These are phyloP conservation scores for Leccinum rimulosum DNA, from an alignment of 768 basidiomycete species.

Conservation along the genomic window DNA sequence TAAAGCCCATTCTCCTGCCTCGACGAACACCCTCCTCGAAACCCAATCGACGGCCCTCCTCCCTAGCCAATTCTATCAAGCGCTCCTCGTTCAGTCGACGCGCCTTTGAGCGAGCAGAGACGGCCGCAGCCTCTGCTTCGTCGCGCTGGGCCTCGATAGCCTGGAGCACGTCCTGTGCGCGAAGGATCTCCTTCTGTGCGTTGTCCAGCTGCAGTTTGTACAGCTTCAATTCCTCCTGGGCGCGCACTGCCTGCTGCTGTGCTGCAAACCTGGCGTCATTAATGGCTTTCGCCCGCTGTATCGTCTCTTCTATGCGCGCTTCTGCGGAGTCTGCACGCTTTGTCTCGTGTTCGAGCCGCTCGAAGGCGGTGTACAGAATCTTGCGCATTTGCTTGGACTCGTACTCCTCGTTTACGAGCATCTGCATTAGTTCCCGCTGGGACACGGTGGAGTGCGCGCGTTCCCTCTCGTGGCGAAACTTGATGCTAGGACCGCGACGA, in stretches of 20 bases:
- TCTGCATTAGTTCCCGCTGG: slow-evolving; percentile 27
- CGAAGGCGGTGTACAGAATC: slow-evolving; percentile 35
- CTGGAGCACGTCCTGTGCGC: slow-evolving; percentile 52
- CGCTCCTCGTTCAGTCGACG: slow-evolving; percentile 46
- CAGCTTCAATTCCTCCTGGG: slow-evolving; percentile 49
- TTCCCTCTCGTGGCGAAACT: slow-evolving; percentile 36
- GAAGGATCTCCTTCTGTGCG: slow-evolving; percentile 57
- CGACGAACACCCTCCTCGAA: slow-evolving; percentile 49
- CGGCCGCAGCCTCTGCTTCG: slow-evolving; percentile 47
- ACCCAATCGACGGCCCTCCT: slow-evolving; percentile 52
- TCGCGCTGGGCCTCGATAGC: slow-evolving; percentile 47
- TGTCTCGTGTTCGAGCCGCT: slow-evolving; percentile 38
- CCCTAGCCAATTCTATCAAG: slow-evolving; percentile 47
- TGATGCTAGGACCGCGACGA: slow-evolving; percentile 30
- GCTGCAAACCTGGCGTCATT: slow-evolving; percentile 32
- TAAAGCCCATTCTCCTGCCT: slow-evolving; percentile 30
- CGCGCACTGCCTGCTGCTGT: slow-evolving; percentile 29
- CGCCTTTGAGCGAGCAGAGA: slow-evolving; percentile 42
- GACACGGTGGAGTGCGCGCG: slow-evolving; percentile 32
- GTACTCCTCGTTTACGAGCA: slow-evolving; percentile 41
- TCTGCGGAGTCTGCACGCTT: slow-evolving; percentile 37
- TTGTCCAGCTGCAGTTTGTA: slow-evolving; percentile 58
- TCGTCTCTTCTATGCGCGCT: slow-evolving; percentile 29
- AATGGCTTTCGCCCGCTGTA: slow-evolving; percentile 29
- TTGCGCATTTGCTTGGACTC: slow-evolving; percentile 40